Conservation (phyloP, 805 yeast genomes). For the Babjeviella inositovora region DNA sequence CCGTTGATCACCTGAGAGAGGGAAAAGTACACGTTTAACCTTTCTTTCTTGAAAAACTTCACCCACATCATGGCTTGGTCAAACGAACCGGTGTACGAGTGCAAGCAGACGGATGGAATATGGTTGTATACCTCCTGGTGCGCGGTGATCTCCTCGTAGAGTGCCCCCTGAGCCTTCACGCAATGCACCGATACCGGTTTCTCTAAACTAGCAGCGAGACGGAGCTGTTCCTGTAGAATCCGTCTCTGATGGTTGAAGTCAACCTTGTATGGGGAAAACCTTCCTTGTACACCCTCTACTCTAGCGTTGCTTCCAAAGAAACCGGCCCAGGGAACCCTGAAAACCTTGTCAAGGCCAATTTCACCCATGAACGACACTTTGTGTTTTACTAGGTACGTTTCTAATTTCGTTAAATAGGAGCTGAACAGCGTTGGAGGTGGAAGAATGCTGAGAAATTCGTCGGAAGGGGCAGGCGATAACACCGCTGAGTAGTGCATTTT, state of each 20-base stretch:
- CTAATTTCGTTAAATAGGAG: conserved; percentile 14
- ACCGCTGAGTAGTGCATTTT: conserved; percentile 39
- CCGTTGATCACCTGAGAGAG: conserved; percentile 33
- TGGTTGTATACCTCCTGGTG: conserved; percentile 4
- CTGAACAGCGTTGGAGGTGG: conserved; percentile 45
- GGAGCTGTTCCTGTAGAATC: conserved; percentile 33
- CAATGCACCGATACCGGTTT: conserved; percentile 67
- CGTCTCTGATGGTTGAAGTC: conserved; percentile 46
- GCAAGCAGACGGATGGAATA: conserved; percentile 40
- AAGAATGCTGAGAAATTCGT: conserved; percentile 22
- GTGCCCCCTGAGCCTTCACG: conserved; percentile 60
- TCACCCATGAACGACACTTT: conserved; percentile 52
- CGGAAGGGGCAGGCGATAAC: conserved; percentile 20
- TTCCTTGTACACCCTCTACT: conserved; percentile 3
- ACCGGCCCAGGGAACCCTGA: conserved; percentile 50
- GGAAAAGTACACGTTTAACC: conserved; percentile 25
- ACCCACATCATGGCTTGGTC: conserved; percentile 47
- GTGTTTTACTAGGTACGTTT: conserved; percentile 10
- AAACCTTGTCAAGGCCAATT: conserved; percentile 74
- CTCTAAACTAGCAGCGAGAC: conserved; percentile 28
- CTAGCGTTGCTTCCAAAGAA: conserved; percentile 21
- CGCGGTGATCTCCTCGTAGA: conserved; percentile 25
- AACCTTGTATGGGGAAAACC: conserved; percentile 32
- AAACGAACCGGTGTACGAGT: conserved; percentile 73
- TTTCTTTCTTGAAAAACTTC: conserved; percentile 9